These are phyloP conservation scores for Trichoderma simmonsii DNA, from an alignment of 2,329 filamentous ascomycete species.

Conservation along the genomic window DNA sequence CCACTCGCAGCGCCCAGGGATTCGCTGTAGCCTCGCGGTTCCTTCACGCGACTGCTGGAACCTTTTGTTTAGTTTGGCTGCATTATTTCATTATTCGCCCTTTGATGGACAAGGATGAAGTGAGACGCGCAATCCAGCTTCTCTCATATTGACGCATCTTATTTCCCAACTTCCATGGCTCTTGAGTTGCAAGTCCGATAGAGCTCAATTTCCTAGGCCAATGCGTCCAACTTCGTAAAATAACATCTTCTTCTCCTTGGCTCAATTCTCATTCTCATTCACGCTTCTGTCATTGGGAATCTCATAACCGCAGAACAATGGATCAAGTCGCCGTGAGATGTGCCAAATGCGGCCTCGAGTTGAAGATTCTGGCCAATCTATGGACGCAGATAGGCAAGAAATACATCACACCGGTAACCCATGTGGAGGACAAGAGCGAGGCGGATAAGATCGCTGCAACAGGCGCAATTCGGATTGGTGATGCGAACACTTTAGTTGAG, in stretches of 20 bases:
- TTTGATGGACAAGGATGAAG: neutral
- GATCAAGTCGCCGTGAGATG: slow-evolving; percentile 37
- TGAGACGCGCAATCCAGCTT: neutral
- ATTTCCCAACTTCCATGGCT: neutral
- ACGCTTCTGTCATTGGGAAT: neutral
- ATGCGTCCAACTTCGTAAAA: neutral
- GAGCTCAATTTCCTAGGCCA: neutral
- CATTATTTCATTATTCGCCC: neutral
- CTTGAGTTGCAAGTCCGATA: neutral
- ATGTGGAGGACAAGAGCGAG: slow-evolving; percentile 19
- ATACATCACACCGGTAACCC: slow-evolving; percentile 38
- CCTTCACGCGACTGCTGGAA: neutral
- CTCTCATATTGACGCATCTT: neutral
- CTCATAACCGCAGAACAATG: slow-evolving; percentile 27
- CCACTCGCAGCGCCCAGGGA: neutral
- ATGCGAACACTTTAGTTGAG: slow-evolving; percentile 35
- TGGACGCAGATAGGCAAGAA: slow-evolving; percentile 42
- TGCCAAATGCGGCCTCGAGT: slow-evolving; percentile 29
- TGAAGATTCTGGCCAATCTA: slow-evolving; percentile 36
- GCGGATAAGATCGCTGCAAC: slow-evolving; percentile 16
- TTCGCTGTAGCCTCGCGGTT: neutral
- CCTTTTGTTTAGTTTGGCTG: neutral
- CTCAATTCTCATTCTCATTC: neutral
- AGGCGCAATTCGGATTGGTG: slow-evolving; percentile 30
- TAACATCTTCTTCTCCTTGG: neutral